These are phyloP conservation scores for Pythium aristosporum DNA, from an alignment of 352 stramenopile species.

Conservation along the genomic window DNA sequence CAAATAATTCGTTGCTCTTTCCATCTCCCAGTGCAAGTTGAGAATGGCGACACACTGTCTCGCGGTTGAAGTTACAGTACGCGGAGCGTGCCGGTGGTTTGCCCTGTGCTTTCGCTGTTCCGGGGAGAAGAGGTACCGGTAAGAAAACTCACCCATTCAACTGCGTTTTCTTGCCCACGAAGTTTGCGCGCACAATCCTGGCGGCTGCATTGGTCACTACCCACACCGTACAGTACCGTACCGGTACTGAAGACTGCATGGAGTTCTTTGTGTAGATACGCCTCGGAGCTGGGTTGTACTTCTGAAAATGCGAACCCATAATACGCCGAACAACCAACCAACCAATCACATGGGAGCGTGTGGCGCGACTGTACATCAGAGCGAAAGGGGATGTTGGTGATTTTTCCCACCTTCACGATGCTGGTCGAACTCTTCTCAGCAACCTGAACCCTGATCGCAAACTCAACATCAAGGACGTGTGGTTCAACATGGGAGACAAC, in stretches of 20 bases:
- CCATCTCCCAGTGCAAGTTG: neutral
- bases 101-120: neutral
- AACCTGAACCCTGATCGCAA: conserved; percentile 24
- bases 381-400: conserved; percentile 10
- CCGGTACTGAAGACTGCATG: neutral
- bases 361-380: conserved; percentile 12
- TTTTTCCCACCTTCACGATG: conserved; percentile 12
- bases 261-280: no score
- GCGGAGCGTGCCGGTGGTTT: neutral
- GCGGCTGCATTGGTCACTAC: neutral
- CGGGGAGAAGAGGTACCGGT: conserved; percentile 2
- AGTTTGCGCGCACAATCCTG: conserved; percentile 7
- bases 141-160: neutral
- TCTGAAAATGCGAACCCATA: conserved; percentile 9
- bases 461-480: conserved; percentile 29
- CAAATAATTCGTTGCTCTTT: conserved; percentile 1
- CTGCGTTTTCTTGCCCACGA: conserved; percentile 1
- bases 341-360: conserved; percentile 2
- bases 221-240: neutral
- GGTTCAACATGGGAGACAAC: conserved; percentile 24
- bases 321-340: conserved; percentile 9
- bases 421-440: conserved; percentile 2
- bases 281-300: neutral
- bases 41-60: conserved; percentile 2
- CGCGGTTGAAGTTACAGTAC: conserved; percentile 18